Evolutionary conservation across 2,329 filamentous ascomycete genomes (phyloP).

Genomic region (Pseudomassariella vexata): DNA sequence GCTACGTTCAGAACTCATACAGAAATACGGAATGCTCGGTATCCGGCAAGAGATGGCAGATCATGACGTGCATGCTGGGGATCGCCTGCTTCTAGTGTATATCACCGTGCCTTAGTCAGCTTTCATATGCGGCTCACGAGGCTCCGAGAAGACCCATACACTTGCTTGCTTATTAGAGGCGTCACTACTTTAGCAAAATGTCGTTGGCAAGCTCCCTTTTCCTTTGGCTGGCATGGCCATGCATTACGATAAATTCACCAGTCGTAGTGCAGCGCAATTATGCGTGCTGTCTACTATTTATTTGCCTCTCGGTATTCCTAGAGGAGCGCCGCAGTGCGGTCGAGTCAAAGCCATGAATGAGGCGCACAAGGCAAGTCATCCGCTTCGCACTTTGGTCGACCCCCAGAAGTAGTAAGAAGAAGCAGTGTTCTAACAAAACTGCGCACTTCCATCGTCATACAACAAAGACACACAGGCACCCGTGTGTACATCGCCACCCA

Average conservation of each 20-base stretch:
- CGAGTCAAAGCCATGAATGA: constrained; percentile 51
- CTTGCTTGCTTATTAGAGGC: constrained; percentile 44
- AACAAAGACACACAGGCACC: constrained; percentile 14
- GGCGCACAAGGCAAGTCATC: constrained; percentile 51
- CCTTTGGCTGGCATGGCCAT: constrained; percentile 46
- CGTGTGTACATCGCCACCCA: constrained; percentile 17
- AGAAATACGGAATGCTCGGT: too few relatives aligned
- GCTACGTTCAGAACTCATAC: too few relatives aligned
- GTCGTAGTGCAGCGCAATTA: constrained; percentile 20
- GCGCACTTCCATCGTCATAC: constrained; percentile 13
- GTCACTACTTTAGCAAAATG: constrained; percentile 20
- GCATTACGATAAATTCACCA: constrained; percentile 42
- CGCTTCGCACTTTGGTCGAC: background rate
- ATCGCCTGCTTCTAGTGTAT: constrained; percentile 35
- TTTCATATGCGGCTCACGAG: constrained; percentile 58
- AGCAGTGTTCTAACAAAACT: constrained; percentile 14
- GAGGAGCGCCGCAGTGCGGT: constrained; percentile 30
- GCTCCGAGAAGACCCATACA: constrained; percentile 53
- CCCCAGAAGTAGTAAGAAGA: constrained; percentile 1
- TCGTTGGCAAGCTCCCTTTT: constrained; percentile 31
- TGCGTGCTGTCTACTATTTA: constrained; percentile 51
- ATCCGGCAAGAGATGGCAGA: too few relatives aligned
- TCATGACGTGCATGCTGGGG: too few relatives aligned
- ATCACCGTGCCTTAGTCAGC: constrained; percentile 47
- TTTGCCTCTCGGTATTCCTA: constrained; percentile 44